Percentiles rank a stretch among this genome's conserved stretches.
phyloP scores from a whole-genome alignment of 192 early-diverging fungal genomes.

The Thamnidium elegans region DNA sequence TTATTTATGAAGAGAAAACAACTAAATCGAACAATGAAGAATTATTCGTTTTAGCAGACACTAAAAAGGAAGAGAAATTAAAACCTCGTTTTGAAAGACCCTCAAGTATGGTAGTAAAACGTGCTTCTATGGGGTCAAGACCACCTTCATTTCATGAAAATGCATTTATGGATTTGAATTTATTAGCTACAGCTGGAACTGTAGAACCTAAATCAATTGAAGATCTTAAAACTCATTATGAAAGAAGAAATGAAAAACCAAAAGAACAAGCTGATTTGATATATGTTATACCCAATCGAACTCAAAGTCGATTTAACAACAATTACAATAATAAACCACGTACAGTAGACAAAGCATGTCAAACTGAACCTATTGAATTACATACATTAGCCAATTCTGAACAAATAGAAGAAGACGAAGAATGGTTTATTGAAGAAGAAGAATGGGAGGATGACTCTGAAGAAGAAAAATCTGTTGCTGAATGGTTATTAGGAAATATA shows the following conservation, averaged over 20 bases:
- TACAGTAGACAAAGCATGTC: not conserved
- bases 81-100: conserved; percentile 20
- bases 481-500: conserved; percentile 16
- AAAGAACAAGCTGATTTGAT: not conserved
- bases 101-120: conserved; percentile 28
- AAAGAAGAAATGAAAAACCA: not conserved
- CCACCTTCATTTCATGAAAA: conserved; percentile 3
- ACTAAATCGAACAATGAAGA: not conserved
- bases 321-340: not conserved
- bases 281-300: not conserved
- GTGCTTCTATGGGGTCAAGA: conserved; percentile 20
- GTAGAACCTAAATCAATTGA: not conserved
- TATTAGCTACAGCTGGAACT: not conserved
- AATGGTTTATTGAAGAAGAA: conserved; percentile 18
- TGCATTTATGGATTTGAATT: not conserved
- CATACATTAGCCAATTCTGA: not conserved
- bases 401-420: conserved; percentile 1
- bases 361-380: not conserved
- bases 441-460: conserved; percentile 9
- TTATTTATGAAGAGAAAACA: not conserved
- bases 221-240: not conserved
- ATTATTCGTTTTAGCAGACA: too few species aligned
- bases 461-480: conserved; percentile 7
- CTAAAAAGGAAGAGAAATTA: not conserved
- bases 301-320: not conserved